These are phyloP conservation scores for Harringtonia aguacate DNA, from an alignment of 2,329 filamentous ascomycete species.

Conservation along the genomic window DNA sequence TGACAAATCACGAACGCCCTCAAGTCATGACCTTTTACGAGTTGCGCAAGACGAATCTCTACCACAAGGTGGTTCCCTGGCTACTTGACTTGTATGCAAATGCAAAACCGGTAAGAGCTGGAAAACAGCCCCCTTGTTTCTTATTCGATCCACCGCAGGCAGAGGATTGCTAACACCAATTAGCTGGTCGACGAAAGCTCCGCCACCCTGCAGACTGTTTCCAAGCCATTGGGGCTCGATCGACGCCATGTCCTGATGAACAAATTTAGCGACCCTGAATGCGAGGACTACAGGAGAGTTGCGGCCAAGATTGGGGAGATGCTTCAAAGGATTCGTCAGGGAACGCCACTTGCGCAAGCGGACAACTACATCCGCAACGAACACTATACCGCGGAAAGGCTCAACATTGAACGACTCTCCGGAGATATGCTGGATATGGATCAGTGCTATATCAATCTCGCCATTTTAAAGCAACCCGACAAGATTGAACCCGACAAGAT, in stretches of 20 bases:
- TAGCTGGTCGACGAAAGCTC: conserved; percentile 16
- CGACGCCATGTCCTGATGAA: conserved; percentile 16
- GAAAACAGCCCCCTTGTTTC: too few relatives aligned
- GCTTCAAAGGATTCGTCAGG: conserved; percentile 10
- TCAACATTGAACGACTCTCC: conserved; percentile 24
- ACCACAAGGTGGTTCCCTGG: conserved; percentile 8
- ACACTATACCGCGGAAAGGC: conserved; percentile 13
- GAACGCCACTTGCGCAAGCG: conserved; percentile 10
- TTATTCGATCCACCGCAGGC: too few relatives aligned
- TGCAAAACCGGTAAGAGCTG: too few relatives aligned
- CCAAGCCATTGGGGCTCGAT: conserved; percentile 14
- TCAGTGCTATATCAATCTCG: conserved; percentile 29
- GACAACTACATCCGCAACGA: conserved; percentile 17
- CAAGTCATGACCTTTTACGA: conserved; percentile 16
- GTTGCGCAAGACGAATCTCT: conserved; percentile 11
- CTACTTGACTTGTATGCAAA: too few relatives aligned
- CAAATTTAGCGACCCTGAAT: conserved; percentile 14
- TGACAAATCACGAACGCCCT: conserved; percentile 1
- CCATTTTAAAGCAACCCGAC: too few relatives aligned
- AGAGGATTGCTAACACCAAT: conserved; percentile 7
- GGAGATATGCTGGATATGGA: conserved; percentile 21
- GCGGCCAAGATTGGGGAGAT: conserved; percentile 11
- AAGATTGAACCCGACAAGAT: too few relatives aligned
- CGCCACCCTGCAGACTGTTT: conserved; percentile 15
- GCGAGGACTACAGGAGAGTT: conserved; percentile 11